phyloP scores from a whole-genome alignment of 2,329 filamentous ascomycete species.

The Aureobasidium sp. region DNA sequence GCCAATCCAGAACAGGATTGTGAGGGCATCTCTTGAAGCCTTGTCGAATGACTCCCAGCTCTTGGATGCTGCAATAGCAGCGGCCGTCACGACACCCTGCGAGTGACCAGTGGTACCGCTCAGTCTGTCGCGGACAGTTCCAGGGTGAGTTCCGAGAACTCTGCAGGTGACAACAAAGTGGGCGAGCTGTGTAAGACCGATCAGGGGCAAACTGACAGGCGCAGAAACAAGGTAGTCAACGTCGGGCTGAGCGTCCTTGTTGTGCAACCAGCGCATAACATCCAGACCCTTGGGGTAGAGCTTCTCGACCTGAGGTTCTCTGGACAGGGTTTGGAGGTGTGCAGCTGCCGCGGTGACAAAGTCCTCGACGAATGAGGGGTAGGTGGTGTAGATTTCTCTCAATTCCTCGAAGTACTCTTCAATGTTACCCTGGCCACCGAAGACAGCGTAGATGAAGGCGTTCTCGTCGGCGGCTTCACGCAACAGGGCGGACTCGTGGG shows the following conservation, averaged over 20 bases:
- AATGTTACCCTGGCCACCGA: slow-evolving; percentile 96
- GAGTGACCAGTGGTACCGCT: slow-evolving; percentile 92
- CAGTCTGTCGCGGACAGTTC: slow-evolving; percentile 76
- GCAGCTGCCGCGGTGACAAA: slow-evolving; percentile 75
- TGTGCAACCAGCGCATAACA: slow-evolving; percentile 85
- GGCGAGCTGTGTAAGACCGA: slow-evolving; percentile 89
- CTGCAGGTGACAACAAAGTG: slow-evolving; percentile 95
- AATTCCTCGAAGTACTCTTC: slow-evolving; percentile 99
- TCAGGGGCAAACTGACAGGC: slow-evolving; percentile 90
- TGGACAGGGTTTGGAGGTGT: slow-evolving; percentile 76
- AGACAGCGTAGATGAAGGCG: slow-evolving; percentile 85
- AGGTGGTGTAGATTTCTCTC: slow-evolving; percentile 82
- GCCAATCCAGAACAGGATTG: slow-evolving; percentile 97
- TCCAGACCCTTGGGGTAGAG: slow-evolving; percentile 96
- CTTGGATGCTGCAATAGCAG: slow-evolving; percentile 80
- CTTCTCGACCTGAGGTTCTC: slow-evolving; percentile 82
- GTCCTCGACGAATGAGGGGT: slow-evolving; percentile 82
- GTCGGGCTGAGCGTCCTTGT: slow-evolving; percentile 84
- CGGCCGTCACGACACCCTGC: slow-evolving; percentile 89
- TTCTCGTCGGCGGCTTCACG: slow-evolving; percentile 77
- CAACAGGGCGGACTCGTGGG: slow-evolving; percentile 88
- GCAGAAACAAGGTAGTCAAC: slow-evolving; percentile 90
- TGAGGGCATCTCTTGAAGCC: slow-evolving; percentile 71
- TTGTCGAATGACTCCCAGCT: slow-evolving; percentile 90
- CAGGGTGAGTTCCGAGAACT: slow-evolving; percentile 80